phyloP scores from a whole-genome alignment of 1,284 basidiomycete species.

The Hortiboletus rubellus region DNA sequence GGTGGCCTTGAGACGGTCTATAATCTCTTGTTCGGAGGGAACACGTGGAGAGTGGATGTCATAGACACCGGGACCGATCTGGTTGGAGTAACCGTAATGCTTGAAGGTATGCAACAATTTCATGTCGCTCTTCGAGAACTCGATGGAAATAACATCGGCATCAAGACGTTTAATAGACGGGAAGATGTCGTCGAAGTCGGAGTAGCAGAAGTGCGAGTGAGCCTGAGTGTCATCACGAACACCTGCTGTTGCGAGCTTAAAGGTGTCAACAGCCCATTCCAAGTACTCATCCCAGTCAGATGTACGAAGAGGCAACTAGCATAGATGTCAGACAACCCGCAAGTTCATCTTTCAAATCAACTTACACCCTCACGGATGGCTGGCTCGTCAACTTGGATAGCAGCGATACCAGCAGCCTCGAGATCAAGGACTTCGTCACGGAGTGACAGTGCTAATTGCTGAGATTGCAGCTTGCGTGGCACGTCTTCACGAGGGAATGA shows the following conservation, averaged over 20 bases:
- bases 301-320: conserved; percentile 85
- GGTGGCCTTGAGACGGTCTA: conserved; percentile 88
- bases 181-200: conserved; percentile 98
- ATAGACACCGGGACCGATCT: conserved; percentile 98
- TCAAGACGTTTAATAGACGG: conserved; percentile 96
- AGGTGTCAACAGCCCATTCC: conserved; percentile 96
- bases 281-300: conserved; percentile 95
- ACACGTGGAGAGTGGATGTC: conserved; percentile 99
- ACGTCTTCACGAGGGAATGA: conserved; percentile 99
- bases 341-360: conserved; percentile 13
- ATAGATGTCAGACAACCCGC: conserved; percentile 18
- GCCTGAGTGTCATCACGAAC: conserved; percentile 91
- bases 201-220: conserved; percentile 98
- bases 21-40: conserved; percentile 91
- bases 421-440: conserved; percentile 99
- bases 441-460: conserved; percentile 97
- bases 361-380: conserved; percentile 97
- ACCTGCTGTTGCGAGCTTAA: conserved; percentile 94
- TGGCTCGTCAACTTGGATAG: conserved; percentile 99
- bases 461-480: conserved; percentile 94
- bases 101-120: conserved; percentile 97
- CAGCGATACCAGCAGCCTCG: conserved; percentile 95
- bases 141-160: conserved; percentile 99
- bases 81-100: conserved; percentile 94
- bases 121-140: conserved; percentile 97